Percentiles rank a stretch among this genome's conserved stretches.
Conservation (phyloP, 768 basidiomycete species). For the Auriscalpium orientale region DNA sequence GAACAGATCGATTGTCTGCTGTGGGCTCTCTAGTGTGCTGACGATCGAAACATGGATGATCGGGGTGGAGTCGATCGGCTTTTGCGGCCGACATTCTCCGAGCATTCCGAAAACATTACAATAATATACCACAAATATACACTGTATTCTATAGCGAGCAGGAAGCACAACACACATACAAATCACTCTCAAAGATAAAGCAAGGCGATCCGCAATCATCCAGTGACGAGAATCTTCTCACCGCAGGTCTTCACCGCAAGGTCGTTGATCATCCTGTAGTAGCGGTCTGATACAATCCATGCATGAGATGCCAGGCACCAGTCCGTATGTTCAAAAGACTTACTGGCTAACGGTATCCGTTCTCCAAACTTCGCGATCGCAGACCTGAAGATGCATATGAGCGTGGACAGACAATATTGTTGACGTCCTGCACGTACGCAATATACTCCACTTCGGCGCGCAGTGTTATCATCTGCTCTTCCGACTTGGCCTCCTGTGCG, state of each 20-base stretch:
- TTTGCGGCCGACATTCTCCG: neutral
- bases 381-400: slow-evolving; percentile 28
- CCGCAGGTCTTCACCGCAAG: slow-evolving; percentile 19
- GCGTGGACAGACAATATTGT: neutral
- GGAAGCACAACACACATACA: neutral
- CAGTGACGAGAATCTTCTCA: neutral
- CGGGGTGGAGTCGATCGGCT: neutral
- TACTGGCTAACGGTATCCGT: slow-evolving; percentile 57
- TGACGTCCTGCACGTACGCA: slow-evolving; percentile 34
- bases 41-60: neutral
- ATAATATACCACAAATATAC: neutral
- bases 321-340: slow-evolving; percentile 9
- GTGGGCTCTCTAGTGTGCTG: neutral
- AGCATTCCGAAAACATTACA: too few species aligned
- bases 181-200: neutral
- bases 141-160: neutral
- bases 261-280: slow-evolving; percentile 50
- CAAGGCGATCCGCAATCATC: too few species aligned
- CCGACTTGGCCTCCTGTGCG: slow-evolving; percentile 47
- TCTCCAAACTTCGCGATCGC: slow-evolving; percentile 58
- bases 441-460: slow-evolving; percentile 61
- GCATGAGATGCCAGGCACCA: neutral
- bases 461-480: slow-evolving; percentile 51
- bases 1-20: neutral
- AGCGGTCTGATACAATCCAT: slow-evolving; percentile 29